Percentiles rank a stretch among this genome's conserved stretches.
These are phyloP conservation scores for Hypericum perforatum DNA, from an alignment of 345 rosid genomes.

Conservation along the genomic window DNA sequence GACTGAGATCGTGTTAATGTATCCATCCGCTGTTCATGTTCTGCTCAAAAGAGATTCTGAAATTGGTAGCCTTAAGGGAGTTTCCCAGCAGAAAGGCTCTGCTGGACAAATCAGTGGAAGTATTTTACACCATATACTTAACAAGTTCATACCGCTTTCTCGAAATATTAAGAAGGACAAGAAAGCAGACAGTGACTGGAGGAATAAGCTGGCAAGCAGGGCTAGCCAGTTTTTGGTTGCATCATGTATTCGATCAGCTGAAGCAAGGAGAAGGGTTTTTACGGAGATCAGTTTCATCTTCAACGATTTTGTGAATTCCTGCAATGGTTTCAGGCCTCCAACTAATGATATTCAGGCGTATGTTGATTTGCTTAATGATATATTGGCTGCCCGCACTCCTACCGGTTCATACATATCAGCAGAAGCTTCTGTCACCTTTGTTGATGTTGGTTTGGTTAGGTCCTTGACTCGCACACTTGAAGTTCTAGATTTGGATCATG, in stretches of 20 bases:
- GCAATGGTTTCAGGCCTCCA: conserved; percentile 46
- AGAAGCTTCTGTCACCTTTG: conserved; percentile 81
- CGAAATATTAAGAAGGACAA: conserved; percentile 51
- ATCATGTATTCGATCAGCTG: conserved; percentile 78
- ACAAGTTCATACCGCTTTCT: conserved; percentile 60
- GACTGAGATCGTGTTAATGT: conserved; percentile 80
- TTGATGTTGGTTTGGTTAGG: conserved; percentile 77
- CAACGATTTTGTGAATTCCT: conserved; percentile 55
- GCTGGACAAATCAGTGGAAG: conserved; percentile 38
- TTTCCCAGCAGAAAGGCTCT: conserved; percentile 40
- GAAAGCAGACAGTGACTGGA: conserved; percentile 81
- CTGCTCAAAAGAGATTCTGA: conserved; percentile 77
- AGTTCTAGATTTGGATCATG: conserved; percentile 80
- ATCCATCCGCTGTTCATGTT: conserved; percentile 69
- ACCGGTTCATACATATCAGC: conserved; percentile 71
- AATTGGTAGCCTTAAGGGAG: conserved; percentile 38
- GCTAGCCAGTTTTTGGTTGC: conserved; percentile 85
- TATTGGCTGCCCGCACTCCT: conserved; percentile 70
- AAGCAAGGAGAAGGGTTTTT: conserved; percentile 79
- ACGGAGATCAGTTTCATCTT: conserved; percentile 58
- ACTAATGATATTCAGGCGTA: conserved; percentile 51
- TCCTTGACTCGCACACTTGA: conserved; percentile 73
- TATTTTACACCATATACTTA: conserved; percentile 72
- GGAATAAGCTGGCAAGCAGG: conserved; percentile 67
- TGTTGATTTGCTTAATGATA: conserved; percentile 80